Conservation (phyloP, 441 rosid genomes). For the Euphorbia schlechtendalii region DNA sequence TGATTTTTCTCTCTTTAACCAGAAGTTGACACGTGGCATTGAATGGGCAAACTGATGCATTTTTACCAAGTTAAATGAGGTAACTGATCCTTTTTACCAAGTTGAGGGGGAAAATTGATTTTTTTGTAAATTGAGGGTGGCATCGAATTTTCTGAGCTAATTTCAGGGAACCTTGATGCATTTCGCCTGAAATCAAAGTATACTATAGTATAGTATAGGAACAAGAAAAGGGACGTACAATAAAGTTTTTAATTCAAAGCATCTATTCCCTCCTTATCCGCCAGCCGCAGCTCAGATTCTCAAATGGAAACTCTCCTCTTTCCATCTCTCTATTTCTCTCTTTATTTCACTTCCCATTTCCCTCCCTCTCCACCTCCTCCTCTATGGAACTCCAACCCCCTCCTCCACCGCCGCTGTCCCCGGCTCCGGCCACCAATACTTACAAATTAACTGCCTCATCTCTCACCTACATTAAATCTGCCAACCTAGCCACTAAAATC, state of each 20-base stretch:
- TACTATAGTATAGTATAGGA: no score
- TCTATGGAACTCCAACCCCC: constrained; percentile 39
- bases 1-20: no score
- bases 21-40: no score
- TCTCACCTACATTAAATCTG: constrained; percentile 50
- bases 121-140: no score
- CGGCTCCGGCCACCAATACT: constrained; percentile 28
- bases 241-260: constrained; percentile 9
- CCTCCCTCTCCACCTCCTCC: constrained; percentile 21
- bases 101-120: no score
- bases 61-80: no score
- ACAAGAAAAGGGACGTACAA: no score
- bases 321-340: constrained; percentile 12
- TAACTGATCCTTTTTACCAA: no score
- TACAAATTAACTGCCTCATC: constrained; percentile 61
- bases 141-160: no score
- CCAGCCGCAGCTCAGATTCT: constrained; percentile 13
- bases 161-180: no score
- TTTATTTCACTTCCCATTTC: constrained; percentile 6
- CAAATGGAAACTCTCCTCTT: constrained; percentile 18
- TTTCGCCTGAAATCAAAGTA: no score
- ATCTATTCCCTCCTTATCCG: constrained; percentile 5
- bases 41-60: no score
- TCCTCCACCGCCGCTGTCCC: constrained; percentile 15
- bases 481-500: constrained; percentile 16